A percentile compares a stretch with the other conserved stretches of the same genome.
Conservation (phyloP, 495 filamentous ascomycete species). For the Neurospora africana region DNA sequence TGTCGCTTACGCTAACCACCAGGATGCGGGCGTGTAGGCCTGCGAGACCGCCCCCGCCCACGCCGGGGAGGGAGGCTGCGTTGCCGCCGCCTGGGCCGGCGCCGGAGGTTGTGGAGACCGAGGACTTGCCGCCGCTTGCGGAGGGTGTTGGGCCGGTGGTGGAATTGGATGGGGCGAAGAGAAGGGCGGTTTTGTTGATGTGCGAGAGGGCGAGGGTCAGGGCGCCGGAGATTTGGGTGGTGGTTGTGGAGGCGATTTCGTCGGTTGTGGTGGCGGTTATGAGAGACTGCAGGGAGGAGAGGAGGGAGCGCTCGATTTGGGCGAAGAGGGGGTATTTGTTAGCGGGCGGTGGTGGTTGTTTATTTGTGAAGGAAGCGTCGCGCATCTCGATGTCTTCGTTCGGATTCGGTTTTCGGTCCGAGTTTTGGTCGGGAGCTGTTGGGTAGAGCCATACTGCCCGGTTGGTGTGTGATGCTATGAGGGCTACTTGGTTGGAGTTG, state of each 20-base stretch:
- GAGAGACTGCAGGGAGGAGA: constrained; percentile 56
- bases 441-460: constrained; percentile 87
- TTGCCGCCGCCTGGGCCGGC: constrained; percentile 18
- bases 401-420: neutral
- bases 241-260: constrained; percentile 51
- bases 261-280: constrained; percentile 51
- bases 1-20: constrained; percentile 69
- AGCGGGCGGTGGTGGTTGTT: constrained; percentile 28
- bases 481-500: constrained; percentile 81
- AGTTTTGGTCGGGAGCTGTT: constrained; percentile 19
- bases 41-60: constrained; percentile 23
- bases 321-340: constrained; percentile 95
- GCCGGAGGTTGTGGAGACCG: constrained; percentile 12
- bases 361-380: constrained; percentile 17
- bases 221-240: constrained; percentile 78
- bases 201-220: constrained; percentile 81
- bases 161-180: constrained; percentile 22
- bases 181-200: constrained; percentile 54
- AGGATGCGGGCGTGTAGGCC: constrained; percentile 74
- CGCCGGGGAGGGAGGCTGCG: constrained; percentile 20
- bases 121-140: constrained; percentile 9
- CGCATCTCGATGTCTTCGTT: constrained; percentile 36
- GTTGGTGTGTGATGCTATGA: constrained; percentile 82
- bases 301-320: constrained; percentile 67
- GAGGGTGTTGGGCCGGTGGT: constrained; percentile 12